Evolutionary conservation across 176 grass and related monocot species (phyloP).

Genomic region (Cenchrus purpureus): DNA sequence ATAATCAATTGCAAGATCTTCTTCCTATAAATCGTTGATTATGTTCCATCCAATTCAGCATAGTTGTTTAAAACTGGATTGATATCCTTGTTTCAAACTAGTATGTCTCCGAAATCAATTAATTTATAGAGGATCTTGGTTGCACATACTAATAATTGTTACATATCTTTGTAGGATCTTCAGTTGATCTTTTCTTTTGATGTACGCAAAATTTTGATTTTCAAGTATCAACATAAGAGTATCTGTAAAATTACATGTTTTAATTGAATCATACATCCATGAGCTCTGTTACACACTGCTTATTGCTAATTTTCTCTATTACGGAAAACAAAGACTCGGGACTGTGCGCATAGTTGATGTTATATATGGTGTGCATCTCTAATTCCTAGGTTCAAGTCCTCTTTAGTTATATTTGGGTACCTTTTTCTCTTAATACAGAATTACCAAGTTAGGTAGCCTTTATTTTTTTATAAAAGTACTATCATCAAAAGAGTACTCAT

Average conservation of each 20-base stretch:
- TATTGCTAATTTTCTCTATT: neutral
- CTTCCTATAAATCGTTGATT: neutral
- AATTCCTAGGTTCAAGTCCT: neutral
- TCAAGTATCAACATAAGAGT: neutral
- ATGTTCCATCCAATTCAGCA: neutral
- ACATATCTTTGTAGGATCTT: neutral
- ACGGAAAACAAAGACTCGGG: neutral
- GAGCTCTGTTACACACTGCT: neutral
- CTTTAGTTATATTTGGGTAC: neutral
- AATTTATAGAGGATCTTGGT: neutral
- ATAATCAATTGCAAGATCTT: neutral
- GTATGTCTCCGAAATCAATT: neutral
- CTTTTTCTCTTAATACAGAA: neutral
- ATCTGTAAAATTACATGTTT: neutral
- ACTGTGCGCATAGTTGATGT: neutral
- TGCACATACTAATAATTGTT: neutral
- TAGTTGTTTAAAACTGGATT: neutral
- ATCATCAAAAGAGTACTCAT: neutral
- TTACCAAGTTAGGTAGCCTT: neutral
- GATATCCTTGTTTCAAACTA: neutral
- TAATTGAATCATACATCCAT: neutral
- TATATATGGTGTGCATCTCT: neutral
- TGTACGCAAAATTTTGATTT: neutral
- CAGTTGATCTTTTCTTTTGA: neutral
- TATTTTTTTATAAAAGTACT: neutral